Percentiles rank a stretch among this genome's conserved stretches.
Conservation (phyloP, 1,139 yeast genomes). For the Protomyces inouyei region DNA sequence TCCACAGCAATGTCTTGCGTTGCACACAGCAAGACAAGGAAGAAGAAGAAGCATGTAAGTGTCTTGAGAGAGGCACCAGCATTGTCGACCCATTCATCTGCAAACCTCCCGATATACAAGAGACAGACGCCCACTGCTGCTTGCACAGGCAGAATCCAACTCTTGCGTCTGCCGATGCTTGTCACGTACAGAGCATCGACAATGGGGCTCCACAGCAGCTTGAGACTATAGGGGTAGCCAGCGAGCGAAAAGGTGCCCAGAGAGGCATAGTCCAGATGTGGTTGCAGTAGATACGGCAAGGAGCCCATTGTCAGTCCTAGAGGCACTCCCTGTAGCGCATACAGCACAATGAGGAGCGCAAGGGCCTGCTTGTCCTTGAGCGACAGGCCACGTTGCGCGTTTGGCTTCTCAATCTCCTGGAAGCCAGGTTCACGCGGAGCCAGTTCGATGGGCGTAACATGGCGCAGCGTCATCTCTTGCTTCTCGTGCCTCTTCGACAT, state of each 20-base stretch:
- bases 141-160: conserved; percentile 95
- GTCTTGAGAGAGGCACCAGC: conserved; percentile 26
- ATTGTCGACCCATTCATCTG: conserved; percentile 52
- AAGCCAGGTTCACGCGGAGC: conserved; percentile 2
- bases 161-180: conserved; percentile 71
- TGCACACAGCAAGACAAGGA: conserved; percentile 81
- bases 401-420: conserved; percentile 17
- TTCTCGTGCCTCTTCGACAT: background rate
- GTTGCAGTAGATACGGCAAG: conserved; percentile 82
- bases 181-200: conserved; percentile 78
- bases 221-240: conserved; percentile 88
- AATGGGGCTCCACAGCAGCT: conserved; percentile 90
- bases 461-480: conserved; percentile 15
- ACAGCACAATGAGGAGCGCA: conserved; percentile 23
- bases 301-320: conserved; percentile 95
- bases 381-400: conserved; percentile 12
- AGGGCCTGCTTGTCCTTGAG: conserved; percentile 23
- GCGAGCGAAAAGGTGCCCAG: conserved; percentile 89
- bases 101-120: conserved; percentile 55
- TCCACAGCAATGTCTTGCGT: conserved; percentile 98
- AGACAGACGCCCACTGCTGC: conserved; percentile 65
- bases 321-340: conserved; percentile 77
- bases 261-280: conserved; percentile 77
- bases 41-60: conserved; percentile 61
- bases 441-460: conserved; percentile 1